Base-by-base conservation (phyloP, 1,284 basidiomycete species). In the Malassezia globosa region DNA sequence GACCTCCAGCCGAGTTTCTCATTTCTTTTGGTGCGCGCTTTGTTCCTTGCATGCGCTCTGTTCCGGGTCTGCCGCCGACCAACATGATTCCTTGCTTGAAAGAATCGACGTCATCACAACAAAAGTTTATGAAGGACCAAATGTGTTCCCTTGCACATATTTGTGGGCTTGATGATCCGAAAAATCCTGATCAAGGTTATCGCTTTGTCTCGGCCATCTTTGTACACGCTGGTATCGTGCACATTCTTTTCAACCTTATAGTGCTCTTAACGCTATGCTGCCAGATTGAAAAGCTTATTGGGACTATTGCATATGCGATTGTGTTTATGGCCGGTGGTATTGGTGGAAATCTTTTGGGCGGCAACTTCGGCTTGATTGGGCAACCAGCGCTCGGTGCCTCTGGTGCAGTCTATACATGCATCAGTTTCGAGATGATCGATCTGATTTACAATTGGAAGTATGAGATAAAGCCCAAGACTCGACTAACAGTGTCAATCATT, bases 311-410 rank as follows among this genome's bases (percentile, higher is more conserved):
- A 0, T 94, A 90, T 72, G 61, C 84, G 24, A 74, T 92, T 16
- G 80, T 85, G 2, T 95, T 90, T 72, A 80, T 89, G 48, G 80
- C 85, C 1, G 85, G 87, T 14, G 89, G 89, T 7, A 85, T 90
- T 22, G 94, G 90, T 64, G 89, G 70, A 36, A 71, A 71, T 16
- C 54, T 73, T 19, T 75, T 95, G 7, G 89, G 90, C 22, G 87
- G 86, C 4, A 95, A 92, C 72, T 75, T 95, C 69, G 77, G 87
- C 0, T 75, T 94, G 14, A 83, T 88, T 3, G 88, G 87, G 14
- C 75, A 83, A n/a, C 88, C 90, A 0, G 87, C 85, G n/a, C 78
- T 89, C 1, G 92, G 92, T 37, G 92, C 90, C 1, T 85, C 82
- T 2, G 67, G 92, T 7, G 87, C 89, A 1, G 87, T 96, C 47